phyloP scores from a whole-genome alignment of 805 yeast species.

The Wickerhamiella kazuoi region DNA sequence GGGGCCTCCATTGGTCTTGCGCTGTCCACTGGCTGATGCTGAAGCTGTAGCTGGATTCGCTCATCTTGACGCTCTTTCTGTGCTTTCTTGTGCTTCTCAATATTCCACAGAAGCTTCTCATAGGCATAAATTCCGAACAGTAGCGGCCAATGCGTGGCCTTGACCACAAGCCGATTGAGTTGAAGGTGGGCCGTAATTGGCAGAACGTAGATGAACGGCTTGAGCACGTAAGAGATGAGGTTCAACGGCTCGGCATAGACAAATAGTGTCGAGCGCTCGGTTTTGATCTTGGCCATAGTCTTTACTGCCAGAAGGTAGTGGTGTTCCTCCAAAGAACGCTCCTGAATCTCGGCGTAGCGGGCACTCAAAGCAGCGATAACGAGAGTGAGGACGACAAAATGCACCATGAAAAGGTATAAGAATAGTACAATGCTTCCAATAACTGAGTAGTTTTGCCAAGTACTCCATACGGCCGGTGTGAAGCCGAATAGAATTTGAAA shows the following conservation, averaged over 20 bases:
- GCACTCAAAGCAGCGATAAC: slow-evolving; percentile 35
- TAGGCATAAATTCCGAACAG: slow-evolving; percentile 20
- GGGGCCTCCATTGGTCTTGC: neutral
- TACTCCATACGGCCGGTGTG: slow-evolving; percentile 43
- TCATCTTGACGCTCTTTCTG: slow-evolving; percentile 8
- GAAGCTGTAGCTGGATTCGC: slow-evolving; percentile 6
- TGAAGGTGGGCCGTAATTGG: slow-evolving; percentile 19
- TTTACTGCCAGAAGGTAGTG: slow-evolving; percentile 24
- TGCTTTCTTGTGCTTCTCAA: slow-evolving; percentile 9
- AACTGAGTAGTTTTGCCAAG: slow-evolving; percentile 31
- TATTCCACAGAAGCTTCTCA: slow-evolving; percentile 14
- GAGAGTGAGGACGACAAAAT: slow-evolving; percentile 37
- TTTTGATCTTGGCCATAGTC: slow-evolving; percentile 22
- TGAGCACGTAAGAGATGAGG: slow-evolving; percentile 18
- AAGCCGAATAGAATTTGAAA: slow-evolving; percentile 38
- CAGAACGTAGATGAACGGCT: slow-evolving; percentile 19
- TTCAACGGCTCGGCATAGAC: slow-evolving; percentile 24
- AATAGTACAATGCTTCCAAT: slow-evolving; percentile 32
- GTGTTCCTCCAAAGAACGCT: slow-evolving; percentile 24
- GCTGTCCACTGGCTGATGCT: neutral
- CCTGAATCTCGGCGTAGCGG: slow-evolving; percentile 20
- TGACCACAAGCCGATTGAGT: slow-evolving; percentile 21
- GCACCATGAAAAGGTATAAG: slow-evolving; percentile 35
- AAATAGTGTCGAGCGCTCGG: slow-evolving; percentile 22
- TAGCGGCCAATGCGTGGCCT: slow-evolving; percentile 23